A percentile compares a stretch with the other conserved stretches of the same genome.
Evolutionary conservation across 1,284 basidiomycete species (phyloP).

Genomic region (Flammula alnicola): DNA sequence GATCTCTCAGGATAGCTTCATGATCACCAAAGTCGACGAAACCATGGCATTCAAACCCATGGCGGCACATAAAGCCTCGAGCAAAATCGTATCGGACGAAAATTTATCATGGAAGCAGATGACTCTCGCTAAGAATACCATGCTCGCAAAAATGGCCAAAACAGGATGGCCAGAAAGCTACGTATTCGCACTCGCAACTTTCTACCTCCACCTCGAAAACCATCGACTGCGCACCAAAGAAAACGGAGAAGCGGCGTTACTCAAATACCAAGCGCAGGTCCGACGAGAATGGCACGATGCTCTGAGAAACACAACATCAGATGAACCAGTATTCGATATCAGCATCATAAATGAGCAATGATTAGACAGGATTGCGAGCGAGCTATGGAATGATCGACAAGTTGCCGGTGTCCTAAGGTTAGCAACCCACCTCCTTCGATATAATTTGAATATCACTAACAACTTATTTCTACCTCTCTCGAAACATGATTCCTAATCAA

Average conservation of each 20-base stretch:
- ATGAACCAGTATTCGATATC: conserved; percentile 13
- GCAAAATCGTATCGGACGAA: conserved; percentile 19
- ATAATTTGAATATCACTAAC: too few relatives aligned
- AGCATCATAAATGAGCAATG: conserved; percentile 5
- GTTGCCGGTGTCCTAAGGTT: too few relatives aligned
- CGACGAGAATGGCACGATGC: conserved; percentile 9
- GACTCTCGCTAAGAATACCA: conserved; percentile 10
- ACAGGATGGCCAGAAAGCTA: conserved; percentile 16
- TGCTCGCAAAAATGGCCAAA: conserved; percentile 9
- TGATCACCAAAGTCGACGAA: conserved; percentile 19
- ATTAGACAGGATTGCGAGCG: neutral
- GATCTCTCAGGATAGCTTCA: conserved; percentile 11
- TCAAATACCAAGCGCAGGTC: conserved; percentile 17
- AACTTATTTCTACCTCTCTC: too few relatives aligned
- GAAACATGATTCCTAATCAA: too few relatives aligned
- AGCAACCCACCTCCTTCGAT: too few relatives aligned
- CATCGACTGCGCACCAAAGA: conserved; percentile 4
- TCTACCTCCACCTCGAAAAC: conserved; percentile 14
- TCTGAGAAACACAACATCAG: neutral
- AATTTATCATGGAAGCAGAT: conserved; percentile 26
- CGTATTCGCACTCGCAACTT: conserved; percentile 8
- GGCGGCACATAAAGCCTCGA: conserved; percentile 19
- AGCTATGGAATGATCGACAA: neutral
- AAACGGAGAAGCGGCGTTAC: conserved; percentile 8
- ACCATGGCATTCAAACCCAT: conserved; percentile 14